These are phyloP conservation scores for Russula vinacea DNA, from an alignment of 768 basidiomycete genomes.

Conservation along the genomic window DNA sequence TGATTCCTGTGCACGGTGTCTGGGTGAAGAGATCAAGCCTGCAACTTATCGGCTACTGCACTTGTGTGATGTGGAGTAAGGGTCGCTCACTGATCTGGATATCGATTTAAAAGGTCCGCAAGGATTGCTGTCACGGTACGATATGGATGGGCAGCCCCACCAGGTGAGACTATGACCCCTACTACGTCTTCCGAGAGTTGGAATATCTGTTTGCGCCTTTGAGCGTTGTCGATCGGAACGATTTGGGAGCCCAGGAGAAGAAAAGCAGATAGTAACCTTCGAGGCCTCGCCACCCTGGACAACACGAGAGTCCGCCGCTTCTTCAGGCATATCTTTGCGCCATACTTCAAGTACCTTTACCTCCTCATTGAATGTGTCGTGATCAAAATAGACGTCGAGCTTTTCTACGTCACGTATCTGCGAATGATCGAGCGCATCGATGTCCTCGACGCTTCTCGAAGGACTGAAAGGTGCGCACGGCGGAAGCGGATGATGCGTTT, in stretches of 20 bases:
- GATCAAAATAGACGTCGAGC: conserved; percentile 54
- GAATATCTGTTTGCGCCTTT: conserved; percentile 42
- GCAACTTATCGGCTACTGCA: conserved; percentile 1
- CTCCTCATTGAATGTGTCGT: conserved; percentile 42
- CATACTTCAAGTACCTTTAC: conserved; percentile 47
- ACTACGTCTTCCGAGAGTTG: conserved; percentile 45
- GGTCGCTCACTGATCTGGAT: conserved; percentile 46
- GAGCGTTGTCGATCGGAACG: background rate
- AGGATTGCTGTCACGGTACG: conserved; percentile 62
- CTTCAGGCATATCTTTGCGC: conserved; percentile 49
- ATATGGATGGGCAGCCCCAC: conserved; percentile 68
- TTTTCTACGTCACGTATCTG: conserved; percentile 58
- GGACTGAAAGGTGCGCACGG: conserved; percentile 50
- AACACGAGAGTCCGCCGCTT: conserved; percentile 37
- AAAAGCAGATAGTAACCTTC: conserved; percentile 34
- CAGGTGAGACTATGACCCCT: conserved; percentile 53
- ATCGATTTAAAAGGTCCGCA: conserved; percentile 48
- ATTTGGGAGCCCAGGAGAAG: background rate
- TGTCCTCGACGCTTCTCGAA: conserved; percentile 52
- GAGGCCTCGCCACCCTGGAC: conserved; percentile 38
- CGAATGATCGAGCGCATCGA: conserved; percentile 48
- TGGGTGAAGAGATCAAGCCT: conserved; percentile 60
- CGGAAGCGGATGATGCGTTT: conserved; percentile 59
- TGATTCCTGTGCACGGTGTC: conserved; percentile 59
- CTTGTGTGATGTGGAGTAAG: background rate